Percentiles rank a stretch among this genome's conserved stretches.
phyloP scores from a whole-genome alignment of 2,329 filamentous ascomycete genomes.

The Talaromyces amestolkiae region DNA sequence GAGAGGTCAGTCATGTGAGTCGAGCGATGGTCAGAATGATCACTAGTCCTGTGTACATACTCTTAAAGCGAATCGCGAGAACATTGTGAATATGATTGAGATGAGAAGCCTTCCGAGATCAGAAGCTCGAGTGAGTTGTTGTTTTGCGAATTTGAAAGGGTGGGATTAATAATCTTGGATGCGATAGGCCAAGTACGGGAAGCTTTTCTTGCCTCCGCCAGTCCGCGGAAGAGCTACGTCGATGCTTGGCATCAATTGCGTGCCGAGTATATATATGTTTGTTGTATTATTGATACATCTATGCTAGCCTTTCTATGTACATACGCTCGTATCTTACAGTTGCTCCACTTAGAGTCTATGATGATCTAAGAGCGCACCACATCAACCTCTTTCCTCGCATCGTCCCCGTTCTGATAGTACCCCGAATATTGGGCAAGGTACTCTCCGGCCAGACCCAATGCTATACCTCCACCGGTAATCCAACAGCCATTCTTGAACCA shows the following conservation, averaged over 20 bases:
- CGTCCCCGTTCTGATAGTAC: constrained; percentile 24
- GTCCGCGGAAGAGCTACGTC: constrained; percentile 3
- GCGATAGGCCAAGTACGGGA: neutral
- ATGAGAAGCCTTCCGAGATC: neutral
- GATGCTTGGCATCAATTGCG: constrained; percentile 11
- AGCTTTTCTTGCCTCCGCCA: constrained; percentile 5
- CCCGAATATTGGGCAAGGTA: constrained; percentile 43
- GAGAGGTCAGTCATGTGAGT: constrained; percentile 2
- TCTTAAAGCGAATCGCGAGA: constrained; percentile 12
- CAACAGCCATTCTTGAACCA: constrained; percentile 64
- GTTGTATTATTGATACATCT: neutral
- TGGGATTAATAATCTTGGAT: constrained; percentile 8
- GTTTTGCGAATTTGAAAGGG: neutral
- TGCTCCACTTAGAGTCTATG: too few species aligned
- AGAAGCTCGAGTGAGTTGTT: neutral
- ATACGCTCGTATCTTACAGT: constrained; percentile 2
- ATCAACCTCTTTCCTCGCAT: neutral
- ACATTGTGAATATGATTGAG: constrained; percentile 9
- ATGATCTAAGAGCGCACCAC: neutral
- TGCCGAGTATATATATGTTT: neutral
- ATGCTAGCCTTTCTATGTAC: neutral
- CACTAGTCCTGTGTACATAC: neutral
- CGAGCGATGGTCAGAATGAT: neutral
- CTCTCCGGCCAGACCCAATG: constrained; percentile 55
- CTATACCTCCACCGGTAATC: constrained; percentile 60